Evolutionary conservation across 352 stramenopile genomes (phyloP).

Genomic region (Globisporangium polare): DNA sequence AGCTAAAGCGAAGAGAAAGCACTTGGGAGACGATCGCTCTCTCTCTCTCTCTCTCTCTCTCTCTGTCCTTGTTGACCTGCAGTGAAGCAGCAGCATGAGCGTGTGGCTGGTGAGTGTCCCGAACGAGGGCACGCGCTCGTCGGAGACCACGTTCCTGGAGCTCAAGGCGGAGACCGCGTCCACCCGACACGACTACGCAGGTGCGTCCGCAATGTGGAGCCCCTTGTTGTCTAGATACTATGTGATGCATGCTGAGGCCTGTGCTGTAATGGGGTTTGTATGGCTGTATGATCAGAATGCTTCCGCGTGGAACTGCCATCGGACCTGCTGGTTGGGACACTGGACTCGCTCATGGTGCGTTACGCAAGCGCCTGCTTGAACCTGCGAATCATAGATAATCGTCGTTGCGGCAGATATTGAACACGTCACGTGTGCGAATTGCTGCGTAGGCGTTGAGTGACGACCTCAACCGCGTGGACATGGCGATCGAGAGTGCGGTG

Average conservation of each 20-base stretch:
- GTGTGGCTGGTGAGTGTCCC: slow-evolving; percentile 82
- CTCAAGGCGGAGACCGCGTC: slow-evolving; percentile 84
- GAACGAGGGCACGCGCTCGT: slow-evolving; percentile 80
- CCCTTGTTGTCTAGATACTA: background rate
- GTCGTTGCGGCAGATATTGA: background rate
- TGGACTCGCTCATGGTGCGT: slow-evolving; percentile 95
- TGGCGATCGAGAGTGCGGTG: slow-evolving; percentile 93
- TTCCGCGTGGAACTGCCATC: slow-evolving; percentile 89
- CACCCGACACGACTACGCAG: slow-evolving; percentile 72
- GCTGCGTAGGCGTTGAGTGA: slow-evolving; percentile 75
- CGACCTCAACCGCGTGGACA: slow-evolving; percentile 95
- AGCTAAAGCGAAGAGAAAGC: slow-evolving; percentile 10
- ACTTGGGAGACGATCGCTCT: slow-evolving; percentile 3
- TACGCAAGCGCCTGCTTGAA: background rate
- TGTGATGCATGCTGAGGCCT: background rate
- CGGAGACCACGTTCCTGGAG: slow-evolving; percentile 80
- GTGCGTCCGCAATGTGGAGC: background rate
- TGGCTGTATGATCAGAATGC: slow-evolving; percentile 37
- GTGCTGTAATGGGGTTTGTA: background rate
- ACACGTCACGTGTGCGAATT: background rate
- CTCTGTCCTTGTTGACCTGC: too few species aligned
- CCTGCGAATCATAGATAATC: background rate
- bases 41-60: slow-evolving; percentile 13
- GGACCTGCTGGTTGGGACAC: slow-evolving; percentile 94
- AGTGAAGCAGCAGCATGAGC: slow-evolving; percentile 18